These are phyloP conservation scores for Hydnum rufescens DNA, from an alignment of 768 basidiomycete genomes.

Conservation along the genomic window DNA sequence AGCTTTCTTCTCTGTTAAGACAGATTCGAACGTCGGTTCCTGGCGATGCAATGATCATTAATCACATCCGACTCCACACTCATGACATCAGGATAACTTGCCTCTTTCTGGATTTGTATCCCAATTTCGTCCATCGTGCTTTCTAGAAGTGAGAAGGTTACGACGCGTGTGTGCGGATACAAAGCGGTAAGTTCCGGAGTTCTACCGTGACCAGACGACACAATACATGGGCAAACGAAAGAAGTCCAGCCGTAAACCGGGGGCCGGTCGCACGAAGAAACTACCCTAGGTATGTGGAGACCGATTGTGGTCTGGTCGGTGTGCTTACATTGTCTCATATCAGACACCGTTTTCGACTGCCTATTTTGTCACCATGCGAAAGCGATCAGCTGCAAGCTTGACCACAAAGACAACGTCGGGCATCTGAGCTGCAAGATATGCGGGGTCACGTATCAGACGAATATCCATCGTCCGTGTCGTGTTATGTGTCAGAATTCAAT, in stretches of 20 bases:
- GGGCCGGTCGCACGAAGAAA: constrained; percentile 35
- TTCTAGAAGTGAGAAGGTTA: neutral
- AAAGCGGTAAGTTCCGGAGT: neutral
- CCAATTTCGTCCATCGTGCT: constrained; percentile 68
- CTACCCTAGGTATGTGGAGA: constrained; percentile 48
- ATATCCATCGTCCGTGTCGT: constrained; percentile 50
- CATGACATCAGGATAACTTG: constrained; percentile 20
- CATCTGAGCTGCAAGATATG: constrained; percentile 68
- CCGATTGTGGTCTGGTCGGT: neutral
- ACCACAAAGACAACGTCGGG: constrained; percentile 69
- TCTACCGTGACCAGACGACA: neutral
- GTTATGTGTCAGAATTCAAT: constrained; percentile 5
- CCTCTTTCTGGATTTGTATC: constrained; percentile 66
- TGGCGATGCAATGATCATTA: constrained; percentile 18
- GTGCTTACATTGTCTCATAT: constrained; percentile 5
- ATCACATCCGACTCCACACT: neutral
- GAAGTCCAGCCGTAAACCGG: constrained; percentile 71
- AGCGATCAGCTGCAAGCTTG: constrained; percentile 66
- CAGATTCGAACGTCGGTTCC: constrained; percentile 82
- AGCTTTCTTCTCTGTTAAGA: constrained; percentile 74
- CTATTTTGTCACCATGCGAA: constrained; percentile 82
- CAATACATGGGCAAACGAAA: constrained; percentile 68
- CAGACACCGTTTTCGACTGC: constrained; percentile 73
- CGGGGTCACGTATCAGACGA: constrained; percentile 73
- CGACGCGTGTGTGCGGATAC: neutral